Conservation (phyloP, 1,139 yeast genomes). For the Geotrichum europaeum region DNA sequence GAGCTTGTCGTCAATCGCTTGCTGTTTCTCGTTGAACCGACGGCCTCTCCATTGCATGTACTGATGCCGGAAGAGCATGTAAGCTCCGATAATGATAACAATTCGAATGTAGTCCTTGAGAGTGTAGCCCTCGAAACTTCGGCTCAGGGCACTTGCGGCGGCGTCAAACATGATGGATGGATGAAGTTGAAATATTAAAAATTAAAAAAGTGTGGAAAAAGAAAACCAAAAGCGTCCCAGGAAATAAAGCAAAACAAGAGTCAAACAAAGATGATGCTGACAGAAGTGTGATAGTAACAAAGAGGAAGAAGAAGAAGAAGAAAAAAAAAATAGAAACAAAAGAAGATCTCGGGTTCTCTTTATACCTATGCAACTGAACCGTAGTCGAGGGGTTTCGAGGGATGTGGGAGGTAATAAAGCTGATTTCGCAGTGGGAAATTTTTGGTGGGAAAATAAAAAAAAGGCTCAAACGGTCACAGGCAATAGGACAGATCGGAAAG, state of each 20-base stretch:
- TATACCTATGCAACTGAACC: neutral
- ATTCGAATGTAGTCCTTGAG: conserved; percentile 17
- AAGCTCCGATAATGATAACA: conserved; percentile 16
- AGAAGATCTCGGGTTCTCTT: neutral
- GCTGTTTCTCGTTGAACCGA: conserved; percentile 8
- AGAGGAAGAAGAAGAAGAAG: neutral
- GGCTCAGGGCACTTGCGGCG: conserved; percentile 2
- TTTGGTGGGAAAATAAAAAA: neutral
- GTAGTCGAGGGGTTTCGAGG: neutral
- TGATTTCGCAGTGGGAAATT: neutral
- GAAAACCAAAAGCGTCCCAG: neutral
- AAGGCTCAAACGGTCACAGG: neutral
- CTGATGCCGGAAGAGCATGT: conserved; percentile 15
- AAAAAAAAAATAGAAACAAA: neutral
- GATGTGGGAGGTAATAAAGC: neutral
- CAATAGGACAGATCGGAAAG: neutral
- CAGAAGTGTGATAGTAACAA: neutral
- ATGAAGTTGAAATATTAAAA: neutral
- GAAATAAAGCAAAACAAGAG: neutral
- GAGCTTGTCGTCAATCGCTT: conserved; percentile 7
- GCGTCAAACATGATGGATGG: conserved; percentile 9
- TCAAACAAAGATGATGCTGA: neutral
- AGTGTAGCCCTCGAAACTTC: conserved; percentile 14
- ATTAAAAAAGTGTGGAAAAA: neutral
- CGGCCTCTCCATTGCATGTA: conserved; percentile 15